Evolutionary conservation across 2,329 filamentous ascomycete genomes (phyloP).

Genomic region (Sordariomycetes sp.): DNA sequence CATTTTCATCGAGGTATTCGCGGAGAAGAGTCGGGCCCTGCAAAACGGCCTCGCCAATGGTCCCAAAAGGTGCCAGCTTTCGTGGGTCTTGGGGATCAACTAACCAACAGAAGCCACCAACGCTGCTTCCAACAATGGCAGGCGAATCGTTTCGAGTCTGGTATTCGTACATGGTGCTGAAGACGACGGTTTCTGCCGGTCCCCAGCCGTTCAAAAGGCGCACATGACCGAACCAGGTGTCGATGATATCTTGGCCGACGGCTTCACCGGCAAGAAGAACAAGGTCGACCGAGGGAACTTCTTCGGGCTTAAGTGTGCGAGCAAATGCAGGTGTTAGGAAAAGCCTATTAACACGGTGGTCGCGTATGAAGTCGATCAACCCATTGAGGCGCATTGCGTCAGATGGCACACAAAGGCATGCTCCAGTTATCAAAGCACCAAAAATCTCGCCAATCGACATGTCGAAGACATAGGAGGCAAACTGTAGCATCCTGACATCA

Average conservation of each 20-base stretch:
- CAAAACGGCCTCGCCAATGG: conserved; percentile 32
- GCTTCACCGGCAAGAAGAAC: conserved; percentile 29
- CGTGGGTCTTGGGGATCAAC: conserved; percentile 7
- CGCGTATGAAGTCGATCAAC: conserved; percentile 1
- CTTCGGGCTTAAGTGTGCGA: conserved; percentile 1
- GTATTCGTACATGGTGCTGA: conserved; percentile 13
- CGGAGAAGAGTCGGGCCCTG: conserved; percentile 17
- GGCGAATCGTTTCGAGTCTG: conserved; percentile 9
- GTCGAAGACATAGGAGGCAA: conserved; percentile 9
- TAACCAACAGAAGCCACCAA: conserved; percentile 11
- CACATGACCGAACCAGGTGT: conserved; percentile 1
- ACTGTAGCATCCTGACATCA: conserved; percentile 5
- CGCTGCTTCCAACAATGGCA: conserved; percentile 5
- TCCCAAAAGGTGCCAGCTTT: conserved; percentile 1
- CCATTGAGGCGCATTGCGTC: conserved; percentile 7
- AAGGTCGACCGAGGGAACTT: background rate
- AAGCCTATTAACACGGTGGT: background rate
- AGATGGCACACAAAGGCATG: conserved; percentile 8
- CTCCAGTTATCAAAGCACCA: conserved; percentile 5
- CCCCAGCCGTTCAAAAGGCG: conserved; percentile 34
- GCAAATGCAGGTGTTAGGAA: conserved; percentile 7
- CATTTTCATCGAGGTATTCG: conserved; percentile 5
- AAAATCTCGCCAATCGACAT: conserved; percentile 5
- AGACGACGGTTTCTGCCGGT: conserved; percentile 28
- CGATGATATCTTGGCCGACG: conserved; percentile 32